These are phyloP conservation scores for Teratosphaeria gauchensis DNA, from an alignment of 2,329 filamentous ascomycete species.

Conservation along the genomic window DNA sequence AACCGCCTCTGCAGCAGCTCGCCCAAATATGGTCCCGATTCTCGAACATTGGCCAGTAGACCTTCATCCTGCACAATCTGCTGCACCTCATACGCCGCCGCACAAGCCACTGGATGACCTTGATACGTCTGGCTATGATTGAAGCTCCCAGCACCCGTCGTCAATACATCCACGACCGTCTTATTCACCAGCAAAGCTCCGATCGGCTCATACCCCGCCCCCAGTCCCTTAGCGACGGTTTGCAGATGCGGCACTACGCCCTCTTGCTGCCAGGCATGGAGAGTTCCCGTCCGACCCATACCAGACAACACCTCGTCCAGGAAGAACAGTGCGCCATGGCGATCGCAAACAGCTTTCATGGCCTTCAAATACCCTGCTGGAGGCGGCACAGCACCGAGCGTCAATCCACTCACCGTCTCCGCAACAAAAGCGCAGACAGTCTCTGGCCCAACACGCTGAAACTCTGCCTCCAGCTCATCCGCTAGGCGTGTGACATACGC, in stretches of 20 bases:
- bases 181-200: conserved; percentile 46
- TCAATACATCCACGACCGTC: conserved; percentile 38
- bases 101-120: conserved; percentile 46
- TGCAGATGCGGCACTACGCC: conserved; percentile 51
- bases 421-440: conserved; percentile 42
- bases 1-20: conserved; percentile 35
- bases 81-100: conserved; percentile 52
- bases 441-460: conserved; percentile 36
- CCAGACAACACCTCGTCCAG: conserved; percentile 39
- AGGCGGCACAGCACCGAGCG: conserved; percentile 43
- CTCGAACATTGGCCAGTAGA: not conserved
- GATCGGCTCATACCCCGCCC: conserved; percentile 51
- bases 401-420: conserved; percentile 42
- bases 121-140: conserved; percentile 54
- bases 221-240: conserved; percentile 55
- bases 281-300: conserved; percentile 21
- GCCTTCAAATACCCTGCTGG: conserved; percentile 46
- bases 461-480: conserved; percentile 40
- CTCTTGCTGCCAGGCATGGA: conserved; percentile 23
- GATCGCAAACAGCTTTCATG: conserved; percentile 45
- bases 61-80: conserved; percentile 43
- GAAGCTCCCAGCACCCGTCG: conserved; percentile 35
- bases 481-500: conserved; percentile 34
- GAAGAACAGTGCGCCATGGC: conserved; percentile 47
- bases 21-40: conserved; percentile 37